Base-by-base conservation (phyloP, 768 basidiomycete species). In the Tricholoma matsutake region DNA sequence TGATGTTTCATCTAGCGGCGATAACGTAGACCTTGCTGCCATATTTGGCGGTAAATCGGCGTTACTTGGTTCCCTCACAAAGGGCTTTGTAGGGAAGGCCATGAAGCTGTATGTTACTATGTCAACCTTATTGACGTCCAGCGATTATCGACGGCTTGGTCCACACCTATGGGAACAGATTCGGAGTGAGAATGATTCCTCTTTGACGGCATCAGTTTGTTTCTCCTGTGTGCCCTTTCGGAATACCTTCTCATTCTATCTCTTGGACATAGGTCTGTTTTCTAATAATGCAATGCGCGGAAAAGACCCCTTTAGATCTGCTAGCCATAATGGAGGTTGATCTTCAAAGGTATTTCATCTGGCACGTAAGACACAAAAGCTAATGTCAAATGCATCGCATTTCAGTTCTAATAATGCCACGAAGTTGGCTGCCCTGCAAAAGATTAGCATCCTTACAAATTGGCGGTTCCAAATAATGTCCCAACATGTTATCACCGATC, bases 381-480 rank as follows among this genome's bases (percentile, higher is more conserved):
- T 54, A 10, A 39, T 60, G n/a, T 28, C 43, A 31, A 45, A 41
- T 64, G n/a, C n/a, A 51, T 32, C 14, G 57, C 20, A 37, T 39
- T 22, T n/a, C 59, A 89, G 88, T 63, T 75, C 80, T 3, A 80
- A 85, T 56, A 71, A 77, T 43, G 66, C 67, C 20, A 79, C 78
- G 10, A 83, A 84, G 56, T 72, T 83, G 37, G 72, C 78, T 52
- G 85, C 87, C 0, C 75, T 89, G 35, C 76, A 78, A 41, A 83
- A 83, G 60, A 72, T 92, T 20, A 78, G 80, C 34, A 77, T 79
- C 10, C 73, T 92, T 9, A 76, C 83, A 52, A 85, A 85, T 58
- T 87, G 87, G 84, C 81, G 90, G 22, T 88, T 84, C 65, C 88
- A 91, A 68, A 77, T 92, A 34, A 71, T 85, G 54, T 81, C 84